These are phyloP conservation scores for Diphasiastrum complanatum DNA, from an alignment of 83 land plant genomes.

Conservation along the genomic window DNA sequence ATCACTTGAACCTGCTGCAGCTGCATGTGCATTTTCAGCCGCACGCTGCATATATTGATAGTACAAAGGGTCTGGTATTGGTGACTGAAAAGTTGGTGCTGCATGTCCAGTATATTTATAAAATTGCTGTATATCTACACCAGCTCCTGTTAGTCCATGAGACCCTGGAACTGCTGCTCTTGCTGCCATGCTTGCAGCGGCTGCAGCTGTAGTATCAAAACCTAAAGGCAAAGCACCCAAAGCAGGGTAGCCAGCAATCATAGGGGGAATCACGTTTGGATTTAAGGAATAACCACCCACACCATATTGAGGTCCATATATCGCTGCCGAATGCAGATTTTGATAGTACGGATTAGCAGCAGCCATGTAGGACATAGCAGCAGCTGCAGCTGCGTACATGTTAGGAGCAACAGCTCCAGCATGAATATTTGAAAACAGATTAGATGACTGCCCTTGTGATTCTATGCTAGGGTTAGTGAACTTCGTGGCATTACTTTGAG, in stretches of 20 bases:
- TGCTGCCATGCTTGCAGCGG: conserved; percentile 44
- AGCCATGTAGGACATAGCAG: conserved; percentile 21
- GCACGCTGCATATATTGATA: not conserved
- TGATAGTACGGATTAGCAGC: conserved; percentile 34
- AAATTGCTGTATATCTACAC: conserved; percentile 16
- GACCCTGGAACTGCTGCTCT: conserved; percentile 27
- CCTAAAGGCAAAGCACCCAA: conserved; percentile 38
- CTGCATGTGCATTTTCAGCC: too few species aligned
- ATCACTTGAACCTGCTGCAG: too few species aligned
- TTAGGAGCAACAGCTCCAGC: conserved; percentile 21
- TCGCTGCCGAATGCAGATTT: conserved; percentile 18
- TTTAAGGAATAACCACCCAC: conserved; percentile 27
- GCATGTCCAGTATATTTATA: not conserved
- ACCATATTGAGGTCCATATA: conserved; percentile 25
- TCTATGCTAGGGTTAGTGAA: conserved; percentile 7
- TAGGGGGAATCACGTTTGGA: conserved; percentile 28
- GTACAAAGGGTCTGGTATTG: not conserved
- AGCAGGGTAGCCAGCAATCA: conserved; percentile 43
- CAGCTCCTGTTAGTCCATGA: conserved; percentile 16
- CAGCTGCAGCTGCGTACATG: conserved; percentile 25
- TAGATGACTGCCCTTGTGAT: too few species aligned
- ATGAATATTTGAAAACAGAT: too few species aligned
- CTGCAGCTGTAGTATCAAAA: conserved; percentile 49
- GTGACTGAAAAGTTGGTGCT: not conserved
- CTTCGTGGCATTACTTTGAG: conserved; percentile 19